Evolutionary conservation across 495 filamentous ascomycete genomes (phyloP).

Genomic region (Penicillium robsamsonii): DNA sequence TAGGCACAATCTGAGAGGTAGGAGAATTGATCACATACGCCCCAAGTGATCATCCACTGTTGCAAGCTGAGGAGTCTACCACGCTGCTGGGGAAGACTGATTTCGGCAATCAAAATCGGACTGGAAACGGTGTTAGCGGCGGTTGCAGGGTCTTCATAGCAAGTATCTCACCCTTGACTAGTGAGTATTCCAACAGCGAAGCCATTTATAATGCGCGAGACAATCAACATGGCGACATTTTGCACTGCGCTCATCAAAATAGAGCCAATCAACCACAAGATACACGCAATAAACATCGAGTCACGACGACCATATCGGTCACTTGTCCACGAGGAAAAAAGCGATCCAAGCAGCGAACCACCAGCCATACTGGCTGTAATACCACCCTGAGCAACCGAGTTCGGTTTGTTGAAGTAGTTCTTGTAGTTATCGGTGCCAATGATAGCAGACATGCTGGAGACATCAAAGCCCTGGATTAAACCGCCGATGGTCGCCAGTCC

Average conservation of each 20-base stretch:
- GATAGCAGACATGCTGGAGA: conserved; percentile 25
- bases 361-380: conserved; percentile 26
- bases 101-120: conserved; percentile 24
- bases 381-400: conserved; percentile 20
- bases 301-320: conserved; percentile 23
- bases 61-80: conserved; percentile 21
- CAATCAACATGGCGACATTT: conserved; percentile 21
- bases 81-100: conserved; percentile 23
- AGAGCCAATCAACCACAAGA: conserved; percentile 22
- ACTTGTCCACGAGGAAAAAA: conserved; percentile 21
- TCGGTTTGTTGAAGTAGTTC: conserved; percentile 17
- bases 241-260: conserved; percentile 25
- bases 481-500: conserved; percentile 21
- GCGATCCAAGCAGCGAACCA: conserved; percentile 19
- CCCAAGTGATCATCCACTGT: conserved; percentile 28
- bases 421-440: conserved; percentile 27
- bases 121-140: conserved; percentile 2
- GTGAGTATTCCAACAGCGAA: conserved; percentile 24
- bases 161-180: conserved; percentile 17
- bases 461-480: conserved; percentile 24
- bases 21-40: conserved; percentile 9
- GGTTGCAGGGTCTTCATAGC: background rate
- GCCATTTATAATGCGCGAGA: conserved; percentile 19
- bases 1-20: background rate
- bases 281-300: conserved; percentile 22